Evolutionary conservation across 78 protist genomes (phyloP), one percentile per base, ranked within the genome.

Genomic region (Pigoraptor vietnamica): DNA sequence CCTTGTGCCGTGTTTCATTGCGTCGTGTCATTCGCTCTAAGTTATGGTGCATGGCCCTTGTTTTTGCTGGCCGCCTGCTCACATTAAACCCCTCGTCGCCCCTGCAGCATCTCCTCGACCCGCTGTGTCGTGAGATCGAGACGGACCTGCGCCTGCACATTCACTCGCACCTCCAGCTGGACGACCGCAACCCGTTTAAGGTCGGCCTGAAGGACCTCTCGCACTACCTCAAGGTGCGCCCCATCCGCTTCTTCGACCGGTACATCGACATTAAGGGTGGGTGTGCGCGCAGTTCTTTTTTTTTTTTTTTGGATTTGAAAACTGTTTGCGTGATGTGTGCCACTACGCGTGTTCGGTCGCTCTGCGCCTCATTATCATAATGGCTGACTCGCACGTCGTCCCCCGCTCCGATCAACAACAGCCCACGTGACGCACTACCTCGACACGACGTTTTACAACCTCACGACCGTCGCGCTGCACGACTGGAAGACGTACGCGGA

Each of bases 401-500:
- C n/a, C n/a, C n/a, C 14, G 67, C 67, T 48, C 14, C 67, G 67
- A 21, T 6, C 67, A 48, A 6, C 1, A 2, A 25, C n/a, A 79
- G 88, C 2, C 39, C 33, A 83, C 14, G 97, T 98, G 48, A 88
- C 40, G 19, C 94, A 93, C 92, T 96, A 96, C 91, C 95, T 98
- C 37, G 97, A 97, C 89, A 2, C 67, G 21, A 96, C 96, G 24
- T 98, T 98, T 95, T 98, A 98, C 95, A 96, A 98, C 94, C 92
- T 97, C n/a, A 98, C 96, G 40, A 94, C 99, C 0, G 94, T 98
- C 21, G 83, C 95, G 0, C 95, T 96, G n/a, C 93, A 93, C 40
- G 98, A 98, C 91, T 98, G 99, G 99, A 83, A 92, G 67, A 95
- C 96, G n/a, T 98, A 98, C 95, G 96, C 91, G 0, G 98, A 97